Evolutionary conservation across 2,329 filamentous ascomycete genomes (phyloP), one percentile per base, ranked within the genome.

Genomic region (Cercospora sojina): DNA sequence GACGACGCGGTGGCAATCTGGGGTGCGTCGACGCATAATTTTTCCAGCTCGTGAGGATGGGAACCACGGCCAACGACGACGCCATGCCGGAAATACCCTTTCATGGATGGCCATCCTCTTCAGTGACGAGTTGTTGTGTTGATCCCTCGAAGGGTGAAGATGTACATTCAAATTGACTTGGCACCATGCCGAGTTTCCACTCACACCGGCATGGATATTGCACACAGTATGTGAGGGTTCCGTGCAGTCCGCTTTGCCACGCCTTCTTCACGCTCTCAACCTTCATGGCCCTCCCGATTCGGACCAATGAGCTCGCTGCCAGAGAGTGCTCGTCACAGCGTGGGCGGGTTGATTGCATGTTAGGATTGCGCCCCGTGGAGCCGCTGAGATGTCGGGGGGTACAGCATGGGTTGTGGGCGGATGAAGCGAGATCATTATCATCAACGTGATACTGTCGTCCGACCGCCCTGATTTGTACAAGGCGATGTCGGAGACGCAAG

Each of bases 201-300:
- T 38, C 47, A 38, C 25, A 49, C 27, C 18, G 18, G 49, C 60
- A 56, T 56, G 60, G 60, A 56, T 56, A 20, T 51, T n/a, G 43
- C 41, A 32, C 25, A 56, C 29, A 25, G 51, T 32, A 29, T 16
- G 51, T 56, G 29, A 16, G 49, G 47, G 32, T 43, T 64, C 29
- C 55, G 35, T 62, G 66, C 61, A 63, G 55, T 57, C 59, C 68
- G 58, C 41, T 23, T 38, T 51, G 61, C 53, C 59, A 49, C 63
- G 64, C 43, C 20, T 59, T 60, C 51, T 64, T 63, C 63, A 69
- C 61, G 57, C 67, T 43, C 58, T 64, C 66, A 65, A 68, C 68
- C 66, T 67, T 65, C 49, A 35, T 64, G 64, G 63, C 58, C 64
- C 59, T 57, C 49, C 20, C 63, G 64, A 67, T 23, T 65, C 66